A percentile compares a stretch with the other conserved stretches of the same genome.
Conservation (phyloP, 2,329 filamentous ascomycete species). For the Beauveria scarabaeidicola region DNA sequence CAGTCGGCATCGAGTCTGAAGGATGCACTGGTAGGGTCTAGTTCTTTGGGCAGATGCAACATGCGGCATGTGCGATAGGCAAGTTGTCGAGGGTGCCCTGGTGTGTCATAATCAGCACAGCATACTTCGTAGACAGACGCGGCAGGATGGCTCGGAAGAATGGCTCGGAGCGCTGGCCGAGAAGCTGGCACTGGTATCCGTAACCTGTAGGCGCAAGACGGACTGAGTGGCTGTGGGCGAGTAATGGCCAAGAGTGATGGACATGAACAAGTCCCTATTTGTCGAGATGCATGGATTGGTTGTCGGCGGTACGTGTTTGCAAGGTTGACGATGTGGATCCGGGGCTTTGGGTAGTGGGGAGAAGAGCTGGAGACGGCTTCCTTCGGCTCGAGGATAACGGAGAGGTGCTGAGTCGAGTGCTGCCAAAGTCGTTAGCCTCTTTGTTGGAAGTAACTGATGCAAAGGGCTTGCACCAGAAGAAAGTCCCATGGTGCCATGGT, state of each 20-base stretch:
- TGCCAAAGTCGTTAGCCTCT: no score
- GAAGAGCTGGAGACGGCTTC: background rate
- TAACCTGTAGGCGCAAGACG: background rate
- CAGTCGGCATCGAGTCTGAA: background rate
- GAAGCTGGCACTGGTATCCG: background rate
- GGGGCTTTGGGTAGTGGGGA: constrained; percentile 7
- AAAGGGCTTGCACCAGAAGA: no score
- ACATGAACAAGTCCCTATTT: background rate
- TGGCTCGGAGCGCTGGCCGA: background rate
- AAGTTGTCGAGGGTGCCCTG: background rate
- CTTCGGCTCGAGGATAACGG: background rate
- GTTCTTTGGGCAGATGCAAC: background rate
- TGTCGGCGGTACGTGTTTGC: constrained; percentile 15
- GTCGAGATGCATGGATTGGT: background rate
- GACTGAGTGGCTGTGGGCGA: no score
- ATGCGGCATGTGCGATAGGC: background rate
- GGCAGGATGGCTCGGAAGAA: no score
- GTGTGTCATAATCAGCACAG: background rate
- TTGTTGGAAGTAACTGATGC: no score
- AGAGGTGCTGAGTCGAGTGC: no score
- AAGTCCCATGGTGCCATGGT: no score
- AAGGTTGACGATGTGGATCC: background rate
- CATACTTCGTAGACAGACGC: background rate
- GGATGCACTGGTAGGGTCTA: background rate
- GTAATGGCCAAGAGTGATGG: background rate